Evolutionary conservation across 129 eudicot genomes (phyloP).

Genomic region (Erigeron canadensis): DNA sequence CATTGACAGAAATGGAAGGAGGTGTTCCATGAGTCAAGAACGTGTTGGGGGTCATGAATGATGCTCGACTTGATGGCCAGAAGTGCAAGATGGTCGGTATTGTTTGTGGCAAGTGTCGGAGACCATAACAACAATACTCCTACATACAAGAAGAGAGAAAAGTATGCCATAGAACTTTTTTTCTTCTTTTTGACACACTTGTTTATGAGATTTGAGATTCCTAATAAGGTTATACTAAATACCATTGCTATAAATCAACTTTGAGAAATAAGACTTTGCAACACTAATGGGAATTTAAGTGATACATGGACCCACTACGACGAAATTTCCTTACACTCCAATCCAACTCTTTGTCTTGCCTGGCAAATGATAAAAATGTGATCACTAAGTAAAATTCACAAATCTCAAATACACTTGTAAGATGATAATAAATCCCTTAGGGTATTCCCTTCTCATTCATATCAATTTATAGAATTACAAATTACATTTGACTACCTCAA

Average conservation of each 20-base stretch:
- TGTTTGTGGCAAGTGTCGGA: slow-evolving; percentile 16
- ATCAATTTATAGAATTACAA: no score
- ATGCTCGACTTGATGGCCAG: slow-evolving; percentile 32
- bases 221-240: neutral
- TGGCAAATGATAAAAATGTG: no score
- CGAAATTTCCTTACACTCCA: neutral
- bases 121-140: neutral
- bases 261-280: neutral
- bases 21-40: neutral
- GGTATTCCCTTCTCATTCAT: no score
- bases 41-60: slow-evolving; percentile 25
- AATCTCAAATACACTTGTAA: no score
- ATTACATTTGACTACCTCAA: no score
- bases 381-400: no score
- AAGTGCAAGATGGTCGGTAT: slow-evolving; percentile 34
- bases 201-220: slow-evolving; percentile 1
- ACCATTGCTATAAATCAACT: neutral
- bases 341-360: slow-evolving; percentile 21
- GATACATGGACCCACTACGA: slow-evolving; percentile 9
- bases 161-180: slow-evolving; percentile 16
- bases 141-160: slow-evolving; percentile 17
- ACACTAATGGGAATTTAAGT: slow-evolving; percentile 17
- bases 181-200: neutral
- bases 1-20: no score
- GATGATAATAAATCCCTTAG: no score